Conservation (phyloP, 805 yeast species). For the Candida suzukii region DNA sequence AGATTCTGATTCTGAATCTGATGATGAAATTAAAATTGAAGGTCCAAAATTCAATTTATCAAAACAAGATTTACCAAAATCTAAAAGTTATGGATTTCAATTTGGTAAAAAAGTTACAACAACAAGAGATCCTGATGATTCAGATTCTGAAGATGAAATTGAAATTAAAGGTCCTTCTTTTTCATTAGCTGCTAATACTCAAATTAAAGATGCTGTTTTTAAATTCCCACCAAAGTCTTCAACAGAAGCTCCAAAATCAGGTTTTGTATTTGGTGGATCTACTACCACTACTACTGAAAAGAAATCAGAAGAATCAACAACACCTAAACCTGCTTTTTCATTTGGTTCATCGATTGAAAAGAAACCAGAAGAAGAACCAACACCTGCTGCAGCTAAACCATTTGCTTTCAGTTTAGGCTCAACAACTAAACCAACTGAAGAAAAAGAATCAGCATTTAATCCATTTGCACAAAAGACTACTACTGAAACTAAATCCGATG, state of each 20-base stretch:
- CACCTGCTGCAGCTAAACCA: slow-evolving; percentile 15
- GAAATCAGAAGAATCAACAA: not conserved
- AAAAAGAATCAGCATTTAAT: slow-evolving; percentile 9
- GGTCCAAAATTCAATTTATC: slow-evolving; percentile 60
- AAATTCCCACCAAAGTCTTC: slow-evolving; percentile 12
- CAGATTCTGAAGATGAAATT: slow-evolving; percentile 54
- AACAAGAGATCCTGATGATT: slow-evolving; percentile 20
- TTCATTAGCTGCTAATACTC: slow-evolving; percentile 32
- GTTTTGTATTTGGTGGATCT: slow-evolving; percentile 1
- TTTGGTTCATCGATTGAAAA: slow-evolving; percentile 11
- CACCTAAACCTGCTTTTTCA: not conserved
- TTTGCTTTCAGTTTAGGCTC: slow-evolving; percentile 13
- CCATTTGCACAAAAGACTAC: slow-evolving; percentile 5
- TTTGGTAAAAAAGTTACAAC: slow-evolving; percentile 27
- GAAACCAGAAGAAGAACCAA: not conserved
- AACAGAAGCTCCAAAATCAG: slow-evolving; percentile 7
- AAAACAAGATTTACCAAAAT: slow-evolving; percentile 33
- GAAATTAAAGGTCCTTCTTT: slow-evolving; percentile 73
- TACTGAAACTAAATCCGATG: too few species aligned
- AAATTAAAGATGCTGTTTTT: slow-evolving; percentile 25
- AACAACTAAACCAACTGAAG: slow-evolving; percentile 3
- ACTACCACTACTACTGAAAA: slow-evolving; percentile 9
- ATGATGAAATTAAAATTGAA: slow-evolving; percentile 44
- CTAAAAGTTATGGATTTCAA: slow-evolving; percentile 43
- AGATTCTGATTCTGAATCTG: slow-evolving; percentile 12